Evolutionary conservation across 257 asterid species (phyloP).

Genomic region (Capsicum chinense): DNA sequence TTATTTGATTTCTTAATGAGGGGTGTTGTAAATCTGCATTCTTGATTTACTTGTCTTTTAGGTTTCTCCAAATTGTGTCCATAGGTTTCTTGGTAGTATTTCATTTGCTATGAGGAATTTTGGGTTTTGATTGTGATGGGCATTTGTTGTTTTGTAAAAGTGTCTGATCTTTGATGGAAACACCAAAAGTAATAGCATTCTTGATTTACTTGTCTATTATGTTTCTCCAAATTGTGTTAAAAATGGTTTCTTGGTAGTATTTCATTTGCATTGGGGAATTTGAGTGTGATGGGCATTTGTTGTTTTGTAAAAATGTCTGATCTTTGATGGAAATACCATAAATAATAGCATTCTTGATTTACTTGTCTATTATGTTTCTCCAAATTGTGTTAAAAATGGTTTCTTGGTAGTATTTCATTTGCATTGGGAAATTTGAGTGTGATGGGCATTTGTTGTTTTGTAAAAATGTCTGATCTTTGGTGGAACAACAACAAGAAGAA

Average conservation of each 20-base stretch:
- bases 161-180: background rate
- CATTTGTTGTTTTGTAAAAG: background rate
- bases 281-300: background rate
- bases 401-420: background rate
- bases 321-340: background rate
- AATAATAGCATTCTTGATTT: background rate
- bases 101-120: no score
- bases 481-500: no score
- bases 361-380: background rate
- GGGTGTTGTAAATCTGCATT: background rate
- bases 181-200: no score
- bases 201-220: no score
- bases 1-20: background rate
- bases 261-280: background rate
- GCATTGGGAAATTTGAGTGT: background rate
- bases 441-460: constrained; percentile 17
- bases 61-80: background rate
- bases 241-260: no score
- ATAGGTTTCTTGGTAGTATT: background rate
- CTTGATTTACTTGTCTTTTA: background rate
- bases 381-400: background rate
- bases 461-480: background rate
- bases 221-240: no score
- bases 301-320: background rate
- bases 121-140: background rate